A percentile compares a stretch with the other conserved stretches of the same genome.
Evolutionary conservation across 768 basidiomycete species (phyloP).

Genomic region (Leccinum subgranulosum): DNA sequence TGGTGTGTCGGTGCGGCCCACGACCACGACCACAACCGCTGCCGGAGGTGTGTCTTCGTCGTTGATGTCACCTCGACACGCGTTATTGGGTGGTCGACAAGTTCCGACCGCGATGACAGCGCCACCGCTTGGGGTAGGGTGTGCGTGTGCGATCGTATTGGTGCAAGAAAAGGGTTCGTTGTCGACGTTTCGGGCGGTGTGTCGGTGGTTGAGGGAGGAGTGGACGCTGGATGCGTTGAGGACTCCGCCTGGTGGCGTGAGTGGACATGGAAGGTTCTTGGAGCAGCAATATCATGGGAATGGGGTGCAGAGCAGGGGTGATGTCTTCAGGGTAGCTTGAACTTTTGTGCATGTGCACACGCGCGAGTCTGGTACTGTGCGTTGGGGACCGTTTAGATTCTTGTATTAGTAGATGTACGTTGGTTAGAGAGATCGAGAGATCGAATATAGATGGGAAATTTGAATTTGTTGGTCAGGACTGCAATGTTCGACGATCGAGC

Average conservation of each 20-base stretch:
- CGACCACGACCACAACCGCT: constrained; percentile 8
- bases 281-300: constrained; percentile 31
- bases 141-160: constrained; percentile 67
- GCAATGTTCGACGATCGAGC: not conserved
- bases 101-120: not conserved
- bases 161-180: constrained; percentile 90
- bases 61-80: constrained; percentile 27
- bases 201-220: constrained; percentile 65
- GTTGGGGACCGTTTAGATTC: not conserved
- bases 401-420: not conserved
- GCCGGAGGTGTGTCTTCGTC: constrained; percentile 16
- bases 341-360: not conserved
- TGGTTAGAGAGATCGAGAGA: not conserved
- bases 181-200: constrained; percentile 78
- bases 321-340: constrained; percentile 17
- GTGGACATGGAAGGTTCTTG: constrained; percentile 37
- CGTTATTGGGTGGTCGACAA: constrained; percentile 18
- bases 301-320: constrained; percentile 22
- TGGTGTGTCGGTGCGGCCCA: not conserved
- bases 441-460: too few species aligned
- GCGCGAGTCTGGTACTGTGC: constrained; percentile 8
- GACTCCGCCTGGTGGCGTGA: constrained; percentile 22
- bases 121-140: constrained; percentile 25
- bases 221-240: constrained; percentile 49
- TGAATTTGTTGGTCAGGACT: too few species aligned